A percentile compares a stretch with the other conserved stretches of the same genome.
phyloP scores from a whole-genome alignment of 1,139 yeast species.

The Saccharomyces hybrid region DNA sequence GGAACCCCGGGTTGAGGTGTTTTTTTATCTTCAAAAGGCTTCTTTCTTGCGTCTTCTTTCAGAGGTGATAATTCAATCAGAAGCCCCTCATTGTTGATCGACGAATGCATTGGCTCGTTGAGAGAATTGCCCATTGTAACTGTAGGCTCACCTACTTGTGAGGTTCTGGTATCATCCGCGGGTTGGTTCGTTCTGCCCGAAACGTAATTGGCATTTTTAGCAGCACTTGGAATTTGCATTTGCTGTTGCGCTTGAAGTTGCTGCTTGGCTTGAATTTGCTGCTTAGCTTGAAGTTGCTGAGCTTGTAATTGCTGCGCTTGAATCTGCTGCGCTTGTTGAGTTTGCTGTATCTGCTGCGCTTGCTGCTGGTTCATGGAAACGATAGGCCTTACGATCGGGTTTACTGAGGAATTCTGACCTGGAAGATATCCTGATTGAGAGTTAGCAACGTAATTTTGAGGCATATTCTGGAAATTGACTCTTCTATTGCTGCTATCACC shows the following conservation, averaged over 20 bases:
- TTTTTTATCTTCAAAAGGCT: background rate
- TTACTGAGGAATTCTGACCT: background rate
- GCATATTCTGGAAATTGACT: constrained; percentile 5
- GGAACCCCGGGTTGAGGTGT: background rate
- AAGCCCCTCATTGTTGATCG: constrained; percentile 7
- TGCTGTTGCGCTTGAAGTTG: too few relatives aligned
- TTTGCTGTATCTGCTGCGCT: background rate
- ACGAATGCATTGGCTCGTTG: background rate
- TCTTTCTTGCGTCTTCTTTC: constrained; percentile 3
- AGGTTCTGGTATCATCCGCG: background rate
- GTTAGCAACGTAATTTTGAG: background rate
- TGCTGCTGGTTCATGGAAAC: background rate
- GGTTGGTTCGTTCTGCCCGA: background rate
- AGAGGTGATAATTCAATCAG: constrained; percentile 12
- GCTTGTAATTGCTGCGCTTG: background rate
- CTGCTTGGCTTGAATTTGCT: background rate
- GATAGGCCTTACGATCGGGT: background rate
- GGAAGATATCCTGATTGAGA: background rate
- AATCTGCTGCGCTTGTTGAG: background rate
- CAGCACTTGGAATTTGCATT: background rate
- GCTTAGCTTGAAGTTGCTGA: background rate
- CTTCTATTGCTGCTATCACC: constrained; percentile 1
- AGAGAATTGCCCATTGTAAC: background rate
- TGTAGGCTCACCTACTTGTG: background rate
- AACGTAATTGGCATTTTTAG: background rate